These are phyloP conservation scores for Copromyces sp. DNA, from an alignment of 495 filamentous ascomycete genomes.

Conservation along the genomic window DNA sequence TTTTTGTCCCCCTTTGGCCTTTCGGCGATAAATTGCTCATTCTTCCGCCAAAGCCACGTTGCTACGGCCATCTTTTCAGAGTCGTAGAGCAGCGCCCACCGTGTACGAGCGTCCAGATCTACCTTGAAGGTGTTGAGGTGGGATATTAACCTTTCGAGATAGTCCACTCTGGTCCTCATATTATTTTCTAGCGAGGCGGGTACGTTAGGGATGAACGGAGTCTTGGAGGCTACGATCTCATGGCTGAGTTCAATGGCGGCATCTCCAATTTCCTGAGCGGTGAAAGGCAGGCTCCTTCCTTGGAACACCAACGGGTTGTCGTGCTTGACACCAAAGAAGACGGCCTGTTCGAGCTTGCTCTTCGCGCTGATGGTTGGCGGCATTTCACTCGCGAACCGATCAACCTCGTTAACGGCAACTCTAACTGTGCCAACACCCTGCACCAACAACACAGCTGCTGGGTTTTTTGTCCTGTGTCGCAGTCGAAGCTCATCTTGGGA, in stretches of 20 bases:
- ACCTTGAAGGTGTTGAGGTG: constrained; percentile 49
- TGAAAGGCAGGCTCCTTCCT: constrained; percentile 51
- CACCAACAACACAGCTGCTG: constrained; percentile 62
- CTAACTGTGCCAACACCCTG: constrained; percentile 73
- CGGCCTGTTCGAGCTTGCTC: constrained; percentile 85
- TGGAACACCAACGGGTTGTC: constrained; percentile 75
- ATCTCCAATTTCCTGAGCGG: constrained; percentile 56
- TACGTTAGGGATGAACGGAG: constrained; percentile 57
- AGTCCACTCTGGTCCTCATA: constrained; percentile 55
- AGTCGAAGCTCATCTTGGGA: constrained; percentile 33
- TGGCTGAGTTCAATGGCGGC: constrained; percentile 70
- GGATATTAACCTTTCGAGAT: constrained; percentile 59
- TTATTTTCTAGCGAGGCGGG: constrained; percentile 72
- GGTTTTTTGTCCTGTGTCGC: constrained; percentile 46
- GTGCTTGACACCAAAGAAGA: constrained; percentile 75
- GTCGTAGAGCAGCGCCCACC: constrained; percentile 78
- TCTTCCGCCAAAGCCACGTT: constrained; percentile 66
- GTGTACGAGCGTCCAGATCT: constrained; percentile 47
- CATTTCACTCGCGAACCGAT: constrained; percentile 37
- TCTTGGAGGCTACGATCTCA: constrained; percentile 70
- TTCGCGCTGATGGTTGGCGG: constrained; percentile 59
- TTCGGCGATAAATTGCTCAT: constrained; percentile 48
- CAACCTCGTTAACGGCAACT: constrained; percentile 47
- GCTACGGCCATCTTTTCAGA: constrained; percentile 86
- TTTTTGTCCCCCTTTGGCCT: constrained; percentile 36